Evolutionary conservation across 805 yeast species (phyloP).

Genomic region (Candida gorgasii): DNA sequence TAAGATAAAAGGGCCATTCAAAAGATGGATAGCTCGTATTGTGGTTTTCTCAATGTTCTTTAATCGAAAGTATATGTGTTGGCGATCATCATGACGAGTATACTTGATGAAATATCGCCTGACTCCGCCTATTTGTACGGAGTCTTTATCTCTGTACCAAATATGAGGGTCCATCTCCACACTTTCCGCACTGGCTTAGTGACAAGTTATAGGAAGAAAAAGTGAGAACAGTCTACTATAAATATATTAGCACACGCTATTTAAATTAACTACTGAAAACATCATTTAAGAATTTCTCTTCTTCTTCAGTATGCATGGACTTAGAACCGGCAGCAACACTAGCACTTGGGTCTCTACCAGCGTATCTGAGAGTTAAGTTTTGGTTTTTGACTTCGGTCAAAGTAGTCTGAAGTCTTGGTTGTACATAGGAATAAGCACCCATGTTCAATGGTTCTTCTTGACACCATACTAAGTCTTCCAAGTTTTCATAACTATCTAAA

Average conservation of each 20-base stretch:
- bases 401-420: constrained; percentile 81
- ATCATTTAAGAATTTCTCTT: constrained; percentile 79
- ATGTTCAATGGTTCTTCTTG: constrained; percentile 99
- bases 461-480: constrained; percentile 91
- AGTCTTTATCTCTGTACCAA: constrained; percentile 39
- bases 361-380: constrained; percentile 67
- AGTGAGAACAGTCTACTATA: neutral
- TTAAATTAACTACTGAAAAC: constrained; percentile 42
- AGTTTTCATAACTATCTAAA: constrained; percentile 73
- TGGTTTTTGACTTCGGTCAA: constrained; percentile 75
- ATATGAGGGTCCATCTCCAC: constrained; percentile 21
- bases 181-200: neutral
- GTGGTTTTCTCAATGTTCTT: constrained; percentile 39
- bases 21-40: constrained; percentile 41
- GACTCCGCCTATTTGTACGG: constrained; percentile 40
- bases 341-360: constrained; percentile 98
- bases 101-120: constrained; percentile 34
- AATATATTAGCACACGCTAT: neutral
- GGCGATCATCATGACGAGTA: constrained; percentile 19
- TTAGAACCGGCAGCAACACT: constrained; percentile 98
- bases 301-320: constrained; percentile 84
- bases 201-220: neutral
- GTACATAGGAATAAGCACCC: constrained; percentile 81
- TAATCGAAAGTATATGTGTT: constrained; percentile 32
- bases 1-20: constrained; percentile 45